Evolutionary conservation across 306 rosid genomes (phyloP).

Genomic region (Clitoria ternatea): DNA sequence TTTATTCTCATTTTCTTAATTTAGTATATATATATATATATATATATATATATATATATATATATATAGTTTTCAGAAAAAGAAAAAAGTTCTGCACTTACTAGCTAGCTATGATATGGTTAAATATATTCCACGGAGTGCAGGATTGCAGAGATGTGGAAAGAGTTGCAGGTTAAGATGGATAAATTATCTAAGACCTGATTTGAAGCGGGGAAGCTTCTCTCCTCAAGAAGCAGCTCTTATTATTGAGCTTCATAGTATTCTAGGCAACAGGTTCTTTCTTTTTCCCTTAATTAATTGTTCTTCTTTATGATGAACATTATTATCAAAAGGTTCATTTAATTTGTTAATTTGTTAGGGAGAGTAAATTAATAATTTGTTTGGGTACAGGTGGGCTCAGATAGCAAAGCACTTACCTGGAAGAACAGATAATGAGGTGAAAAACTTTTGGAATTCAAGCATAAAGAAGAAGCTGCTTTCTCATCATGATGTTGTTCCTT

Average conservation of each 20-base stretch:
- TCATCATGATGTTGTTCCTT: constrained; percentile 49
- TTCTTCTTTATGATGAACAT: not conserved
- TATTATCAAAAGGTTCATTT: constrained; percentile 10
- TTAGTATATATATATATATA: not conserved
- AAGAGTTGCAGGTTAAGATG: constrained; percentile 96
- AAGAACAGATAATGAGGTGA: constrained; percentile 98
- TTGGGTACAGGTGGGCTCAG: constrained; percentile 78
- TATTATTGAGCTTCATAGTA: constrained; percentile 81
- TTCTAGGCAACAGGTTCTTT: constrained; percentile 79
- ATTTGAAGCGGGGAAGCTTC: constrained; percentile 91
- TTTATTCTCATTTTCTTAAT: too few species aligned
- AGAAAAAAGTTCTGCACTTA: not conserved
- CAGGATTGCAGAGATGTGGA: constrained; percentile 87
- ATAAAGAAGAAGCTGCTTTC: constrained; percentile 83
- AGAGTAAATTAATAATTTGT: too few species aligned
- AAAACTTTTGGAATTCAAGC: constrained; percentile 99
- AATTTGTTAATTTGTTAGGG: not conserved
- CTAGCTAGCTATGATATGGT: not conserved
- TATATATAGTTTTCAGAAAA: not conserved
- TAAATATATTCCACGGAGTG: not conserved
- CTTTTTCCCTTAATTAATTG: not conserved
- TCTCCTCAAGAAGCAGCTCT: constrained; percentile 92
- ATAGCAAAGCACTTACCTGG: constrained; percentile 97
- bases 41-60: not conserved
- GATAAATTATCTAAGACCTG: constrained; percentile 96